Evolutionary conservation across 768 basidiomycete genomes (phyloP), one percentile per base, ranked within the genome.

Genomic region (Cystobasidium onofrii): DNA sequence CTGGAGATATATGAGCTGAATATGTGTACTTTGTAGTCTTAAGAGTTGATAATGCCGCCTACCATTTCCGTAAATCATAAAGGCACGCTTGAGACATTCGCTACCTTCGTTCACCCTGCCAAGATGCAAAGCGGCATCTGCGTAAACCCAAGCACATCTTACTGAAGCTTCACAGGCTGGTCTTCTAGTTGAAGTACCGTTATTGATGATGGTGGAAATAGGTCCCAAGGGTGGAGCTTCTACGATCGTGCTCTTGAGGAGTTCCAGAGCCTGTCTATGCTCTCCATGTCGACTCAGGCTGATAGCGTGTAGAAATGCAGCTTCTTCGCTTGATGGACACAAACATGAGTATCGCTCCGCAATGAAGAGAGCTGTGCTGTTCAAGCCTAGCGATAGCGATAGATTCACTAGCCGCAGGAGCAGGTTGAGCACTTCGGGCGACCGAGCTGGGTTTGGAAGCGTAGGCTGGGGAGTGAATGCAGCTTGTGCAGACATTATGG

Each of bases 221-320:
- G 34, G 2, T 34, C 0, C 52, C 0, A 1, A 33, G 0, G 25
- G 41, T 0, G 41, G 29, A 0, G 44, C 43, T 46, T 73, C 63
- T 31, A 34, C 29, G 73, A 76, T 57, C 75, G 52, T 65, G 73
- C 29, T 76, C 74, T 76, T 74, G 9, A 91, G 89, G 63, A 90
- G 82, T 79, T 86, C 83, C 41, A 90, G 81, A 3, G 91, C 91
- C 15, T 90, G 89, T 78, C 89, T 87, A 17, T 88, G 85, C 79
- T 89, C 88, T 71, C 85, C 86, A 76, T 87, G 85, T 6, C 84
- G 86, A 54, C 91, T 85, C 76, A 93, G 86, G 23, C 88, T 85
- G 52, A 86, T 88, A 76, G 91, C 90, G 84, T 90, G 90, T 55
- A 93, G 85, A 83, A 91, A 91, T 72, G 90, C 86, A 76, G 90